These are phyloP conservation scores for Zoysia pacifica DNA, from an alignment of 176 grass and related monocot species.

Conservation along the genomic window DNA sequence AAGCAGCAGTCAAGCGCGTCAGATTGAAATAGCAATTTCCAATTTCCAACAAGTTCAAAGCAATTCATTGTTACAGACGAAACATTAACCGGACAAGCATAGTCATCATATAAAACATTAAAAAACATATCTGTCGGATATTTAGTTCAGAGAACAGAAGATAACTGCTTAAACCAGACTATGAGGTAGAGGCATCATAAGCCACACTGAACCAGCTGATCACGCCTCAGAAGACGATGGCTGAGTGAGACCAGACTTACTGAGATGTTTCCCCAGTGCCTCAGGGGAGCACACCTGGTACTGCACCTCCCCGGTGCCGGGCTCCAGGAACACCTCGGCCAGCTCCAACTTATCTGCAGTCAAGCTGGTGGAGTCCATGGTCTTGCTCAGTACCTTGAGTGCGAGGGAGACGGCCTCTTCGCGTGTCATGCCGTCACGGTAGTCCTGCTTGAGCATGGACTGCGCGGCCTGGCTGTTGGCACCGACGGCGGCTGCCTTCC, in stretches of 20 bases:
- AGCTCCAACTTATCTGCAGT: conserved; percentile 82
- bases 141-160: conserved; percentile 44
- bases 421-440: conserved; percentile 73
- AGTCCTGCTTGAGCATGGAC: conserved; percentile 98
- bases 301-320: conserved; percentile 62
- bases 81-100: conserved; percentile 33
- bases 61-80: conserved; percentile 39
- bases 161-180: conserved; percentile 45
- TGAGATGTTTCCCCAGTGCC: conserved; percentile 57
- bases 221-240: conserved; percentile 45
- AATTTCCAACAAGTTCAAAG: conserved; percentile 26
- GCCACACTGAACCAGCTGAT: conserved; percentile 43
- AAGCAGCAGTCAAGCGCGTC: neutral
- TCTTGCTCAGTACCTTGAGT: conserved; percentile 91
- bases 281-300: conserved; percentile 86
- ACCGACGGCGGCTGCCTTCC: conserved; percentile 86
- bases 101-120: conserved; percentile 3
- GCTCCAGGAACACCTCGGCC: conserved; percentile 73
- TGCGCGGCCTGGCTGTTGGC: conserved; percentile 93
- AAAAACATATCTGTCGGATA: conserved; percentile 39
- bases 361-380: conserved; percentile 92
- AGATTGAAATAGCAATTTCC: neutral
- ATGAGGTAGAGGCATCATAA: conserved; percentile 41
- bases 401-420: conserved; percentile 80
- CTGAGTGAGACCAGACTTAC: conserved; percentile 67